Conservation (phyloP, 129 eudicot genomes). For the Erigeron canadensis region DNA sequence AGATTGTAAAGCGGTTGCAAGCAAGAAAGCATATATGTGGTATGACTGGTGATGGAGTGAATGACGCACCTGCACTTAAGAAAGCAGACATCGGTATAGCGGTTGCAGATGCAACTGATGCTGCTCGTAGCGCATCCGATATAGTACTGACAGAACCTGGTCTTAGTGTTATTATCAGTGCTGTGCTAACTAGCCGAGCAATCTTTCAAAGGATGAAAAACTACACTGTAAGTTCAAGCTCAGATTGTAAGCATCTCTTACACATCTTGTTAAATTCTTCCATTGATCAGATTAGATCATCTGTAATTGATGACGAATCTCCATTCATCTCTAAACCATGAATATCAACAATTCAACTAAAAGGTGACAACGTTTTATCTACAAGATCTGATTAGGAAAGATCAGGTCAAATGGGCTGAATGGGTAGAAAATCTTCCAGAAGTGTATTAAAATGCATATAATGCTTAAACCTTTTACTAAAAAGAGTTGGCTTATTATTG, state of each 20-base stretch:
- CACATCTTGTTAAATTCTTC: slow-evolving; percentile 3
- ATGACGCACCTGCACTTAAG: slow-evolving; percentile 87
- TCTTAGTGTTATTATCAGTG: slow-evolving; percentile 77
- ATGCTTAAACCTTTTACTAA: too few relatives aligned
- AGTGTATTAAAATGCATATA: too few relatives aligned
- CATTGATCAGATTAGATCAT: slow-evolving; percentile 7
- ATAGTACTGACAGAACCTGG: slow-evolving; percentile 88
- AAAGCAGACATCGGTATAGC: slow-evolving; percentile 92
- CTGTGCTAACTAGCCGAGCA: slow-evolving; percentile 75
- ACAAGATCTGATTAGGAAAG: too few relatives aligned
- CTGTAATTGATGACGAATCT: background rate
- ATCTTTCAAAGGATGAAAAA: slow-evolving; percentile 93
- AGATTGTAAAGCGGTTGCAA: slow-evolving; percentile 82
- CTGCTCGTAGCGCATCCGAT: slow-evolving; percentile 88
- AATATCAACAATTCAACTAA: background rate
- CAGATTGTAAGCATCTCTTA: slow-evolving; percentile 17
- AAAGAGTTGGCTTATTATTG: too few relatives aligned
- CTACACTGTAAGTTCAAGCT: slow-evolving; percentile 56
- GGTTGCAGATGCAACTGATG: slow-evolving; percentile 95
- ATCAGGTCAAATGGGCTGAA: too few relatives aligned
- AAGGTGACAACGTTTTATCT: too few relatives aligned
- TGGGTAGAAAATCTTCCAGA: too few relatives aligned
- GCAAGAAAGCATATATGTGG: slow-evolving; percentile 81
- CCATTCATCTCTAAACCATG: background rate
- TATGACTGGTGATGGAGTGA: slow-evolving; percentile 90